A percentile compares a stretch with the other conserved stretches of the same genome.
Conservation (phyloP, 306 rosid species). For the Inga laurina region DNA sequence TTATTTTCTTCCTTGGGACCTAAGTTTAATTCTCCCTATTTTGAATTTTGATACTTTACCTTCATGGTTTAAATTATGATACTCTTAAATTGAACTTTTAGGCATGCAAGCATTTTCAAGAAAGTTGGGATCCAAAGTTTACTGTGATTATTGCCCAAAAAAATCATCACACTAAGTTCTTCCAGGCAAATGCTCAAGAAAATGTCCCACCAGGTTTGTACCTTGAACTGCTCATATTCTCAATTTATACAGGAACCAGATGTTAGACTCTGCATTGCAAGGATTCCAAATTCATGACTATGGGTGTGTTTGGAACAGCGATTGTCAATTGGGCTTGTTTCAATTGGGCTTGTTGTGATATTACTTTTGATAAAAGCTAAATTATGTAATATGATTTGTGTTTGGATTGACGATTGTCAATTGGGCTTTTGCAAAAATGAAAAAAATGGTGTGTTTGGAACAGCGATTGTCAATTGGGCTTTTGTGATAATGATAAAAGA, state of each 20-base stretch:
- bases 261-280: not conserved
- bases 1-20: too few relatives aligned
- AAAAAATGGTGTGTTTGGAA: too few relatives aligned
- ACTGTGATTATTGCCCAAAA: constrained; percentile 46
- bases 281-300: not conserved
- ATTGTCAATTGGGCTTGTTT: too few relatives aligned
- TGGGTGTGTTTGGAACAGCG: too few relatives aligned
- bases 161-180: constrained; percentile 50
- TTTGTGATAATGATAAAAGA: too few relatives aligned
- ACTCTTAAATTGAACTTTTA: constrained; percentile 6
- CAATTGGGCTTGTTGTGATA: too few relatives aligned
- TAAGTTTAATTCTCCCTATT: too few relatives aligned
- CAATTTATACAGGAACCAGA: not conserved
- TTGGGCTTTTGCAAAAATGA: too few relatives aligned
- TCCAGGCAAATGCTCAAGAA: not conserved
- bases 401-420: too few relatives aligned
- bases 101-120: constrained; percentile 42
- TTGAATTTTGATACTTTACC: not conserved
- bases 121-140: constrained; percentile 42
- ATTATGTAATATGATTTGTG: too few relatives aligned
- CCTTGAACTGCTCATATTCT: not conserved
- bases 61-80: not conserved
- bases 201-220: constrained; percentile 48
- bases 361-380: too few relatives aligned
- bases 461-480: too few relatives aligned